phyloP scores from a whole-genome alignment of 1,139 yeast species.

The Kodamaea plutei region DNA sequence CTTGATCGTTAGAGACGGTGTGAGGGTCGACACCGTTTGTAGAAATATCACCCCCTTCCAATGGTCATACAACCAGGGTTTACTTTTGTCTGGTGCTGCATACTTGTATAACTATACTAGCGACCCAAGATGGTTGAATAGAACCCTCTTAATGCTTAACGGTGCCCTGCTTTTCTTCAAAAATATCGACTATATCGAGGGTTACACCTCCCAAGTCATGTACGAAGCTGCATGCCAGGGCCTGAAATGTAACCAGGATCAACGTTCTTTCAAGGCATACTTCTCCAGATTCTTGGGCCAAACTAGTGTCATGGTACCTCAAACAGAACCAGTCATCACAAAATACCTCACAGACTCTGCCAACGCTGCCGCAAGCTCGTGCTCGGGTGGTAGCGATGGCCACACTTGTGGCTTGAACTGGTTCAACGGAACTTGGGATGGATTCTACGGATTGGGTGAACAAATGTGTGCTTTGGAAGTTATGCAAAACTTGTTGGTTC shows the following conservation, averaged over 20 bases:
- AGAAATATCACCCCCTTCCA: constrained; percentile 46
- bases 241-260: constrained; percentile 65
- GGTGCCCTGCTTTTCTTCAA: constrained; percentile 49
- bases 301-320: constrained; percentile 55
- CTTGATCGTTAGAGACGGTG: constrained; percentile 62
- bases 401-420: constrained; percentile 74
- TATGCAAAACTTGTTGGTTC: constrained; percentile 36
- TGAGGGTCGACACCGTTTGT: constrained; percentile 55
- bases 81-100: constrained; percentile 68
- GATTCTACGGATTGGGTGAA: constrained; percentile 69
- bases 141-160: constrained; percentile 47
- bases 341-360: constrained; percentile 34
- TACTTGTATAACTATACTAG: constrained; percentile 64
- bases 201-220: constrained; percentile 38
- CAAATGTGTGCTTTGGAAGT: constrained; percentile 73
- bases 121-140: constrained; percentile 52
- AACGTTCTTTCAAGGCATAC: constrained; percentile 72
- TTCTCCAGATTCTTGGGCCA: constrained; percentile 63
- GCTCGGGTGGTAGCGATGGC: constrained; percentile 72
- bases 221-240: constrained; percentile 64
- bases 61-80: constrained; percentile 84
- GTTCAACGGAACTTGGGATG: constrained; percentile 56
- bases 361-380: constrained; percentile 65
- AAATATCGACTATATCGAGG: constrained; percentile 5
- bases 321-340: constrained; percentile 38